Percentiles rank a stretch among this genome's conserved stretches.
phyloP scores from a whole-genome alignment of 371 early-diverging fungal genomes.

The Actinomortierella ambigua region DNA sequence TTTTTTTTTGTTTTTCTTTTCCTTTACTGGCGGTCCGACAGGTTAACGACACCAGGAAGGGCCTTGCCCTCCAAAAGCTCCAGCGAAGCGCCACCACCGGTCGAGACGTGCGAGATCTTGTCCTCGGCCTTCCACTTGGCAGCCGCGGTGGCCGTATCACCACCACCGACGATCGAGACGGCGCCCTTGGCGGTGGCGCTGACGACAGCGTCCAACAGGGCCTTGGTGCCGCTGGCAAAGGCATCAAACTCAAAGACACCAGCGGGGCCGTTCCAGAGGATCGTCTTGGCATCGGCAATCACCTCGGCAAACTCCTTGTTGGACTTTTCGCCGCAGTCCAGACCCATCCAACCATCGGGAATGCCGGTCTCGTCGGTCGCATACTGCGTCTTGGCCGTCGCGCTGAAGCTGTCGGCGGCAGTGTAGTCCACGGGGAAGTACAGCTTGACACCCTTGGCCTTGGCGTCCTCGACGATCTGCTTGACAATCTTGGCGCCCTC shows the following conservation, averaged over 20 bases:
- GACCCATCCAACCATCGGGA: slow-evolving; percentile 90
- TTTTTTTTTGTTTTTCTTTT: too few species aligned
- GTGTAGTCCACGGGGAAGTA: slow-evolving; percentile 92
- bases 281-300: slow-evolving; percentile 84
- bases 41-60: slow-evolving; percentile 91
- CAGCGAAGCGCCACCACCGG: slow-evolving; percentile 98
- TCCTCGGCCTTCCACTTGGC: slow-evolving; percentile 86
- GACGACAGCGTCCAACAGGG: slow-evolving; percentile 84
- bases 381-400: slow-evolving; percentile 61
- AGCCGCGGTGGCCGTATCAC: slow-evolving; percentile 98
- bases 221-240: slow-evolving; percentile 91
- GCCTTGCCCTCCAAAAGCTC: slow-evolving; percentile 94
- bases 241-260: slow-evolving; percentile 98
- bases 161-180: slow-evolving; percentile 81
- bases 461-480: slow-evolving; percentile 83
- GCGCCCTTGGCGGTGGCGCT: slow-evolving; percentile 73
- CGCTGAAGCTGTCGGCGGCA: slow-evolving; percentile 85
- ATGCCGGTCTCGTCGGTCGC: slow-evolving; percentile 92
- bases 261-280: slow-evolving; percentile 99
- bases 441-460: slow-evolving; percentile 86
- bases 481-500: slow-evolving; percentile 88
- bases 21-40: slow-evolving; percentile 56
- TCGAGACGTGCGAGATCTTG: slow-evolving; percentile 94
- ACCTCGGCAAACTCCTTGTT: slow-evolving; percentile 74
- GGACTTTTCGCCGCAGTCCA: slow-evolving; percentile 94